Evolutionary conservation across 176 grass and related monocot species (phyloP).

Genomic region (Chrysopogon serrulatus): DNA sequence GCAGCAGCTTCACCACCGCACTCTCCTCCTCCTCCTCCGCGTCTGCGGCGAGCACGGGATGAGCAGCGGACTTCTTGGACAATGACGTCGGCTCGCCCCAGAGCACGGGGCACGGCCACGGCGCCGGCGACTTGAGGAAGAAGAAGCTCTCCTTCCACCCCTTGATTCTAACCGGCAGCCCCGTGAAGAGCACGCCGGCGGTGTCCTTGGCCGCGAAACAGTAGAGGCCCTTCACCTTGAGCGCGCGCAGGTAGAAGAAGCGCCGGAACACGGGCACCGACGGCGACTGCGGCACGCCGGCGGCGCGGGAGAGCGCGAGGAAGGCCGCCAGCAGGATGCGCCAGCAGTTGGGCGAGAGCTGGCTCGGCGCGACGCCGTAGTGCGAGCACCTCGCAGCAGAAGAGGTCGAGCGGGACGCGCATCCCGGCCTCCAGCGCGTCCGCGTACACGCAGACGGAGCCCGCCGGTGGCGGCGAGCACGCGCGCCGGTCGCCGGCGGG

Average conservation of each 20-base stretch:
- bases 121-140: too few relatives aligned
- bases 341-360: constrained; percentile 20
- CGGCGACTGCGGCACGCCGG: background rate
- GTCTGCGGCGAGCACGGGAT: background rate
- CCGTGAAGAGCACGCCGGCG: background rate
- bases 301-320: background rate
- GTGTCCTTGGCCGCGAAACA: background rate
- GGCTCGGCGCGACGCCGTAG: background rate
- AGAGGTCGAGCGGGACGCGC: too few relatives aligned
- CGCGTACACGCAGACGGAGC: too few relatives aligned
- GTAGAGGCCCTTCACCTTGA: background rate
- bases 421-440: too few relatives aligned
- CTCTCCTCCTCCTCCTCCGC: background rate
- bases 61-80: background rate
- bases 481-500: too few relatives aligned
- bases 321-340: constrained; percentile 8
- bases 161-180: background rate
- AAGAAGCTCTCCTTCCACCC: too few relatives aligned
- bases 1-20: background rate
- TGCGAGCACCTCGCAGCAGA: too few relatives aligned
- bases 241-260: background rate
- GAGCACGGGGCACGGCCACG: too few relatives aligned
- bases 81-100: background rate
- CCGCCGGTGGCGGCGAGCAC: too few relatives aligned
- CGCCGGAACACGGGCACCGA: background rate